These are phyloP conservation scores for Suillus tomentosus DNA, from an alignment of 768 basidiomycete species.

Conservation along the genomic window DNA sequence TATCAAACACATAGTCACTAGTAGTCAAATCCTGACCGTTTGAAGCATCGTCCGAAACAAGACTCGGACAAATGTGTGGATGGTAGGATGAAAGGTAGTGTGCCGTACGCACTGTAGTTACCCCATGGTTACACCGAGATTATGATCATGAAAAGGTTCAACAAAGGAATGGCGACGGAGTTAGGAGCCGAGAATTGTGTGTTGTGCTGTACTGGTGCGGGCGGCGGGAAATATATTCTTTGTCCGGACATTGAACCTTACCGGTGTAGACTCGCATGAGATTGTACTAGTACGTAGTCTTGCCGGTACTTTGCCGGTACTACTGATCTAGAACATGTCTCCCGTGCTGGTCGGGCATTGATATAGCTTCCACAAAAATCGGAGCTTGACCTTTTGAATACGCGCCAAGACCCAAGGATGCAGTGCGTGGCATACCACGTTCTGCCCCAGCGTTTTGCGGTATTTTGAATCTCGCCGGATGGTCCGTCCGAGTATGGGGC, in stretches of 20 bases:
- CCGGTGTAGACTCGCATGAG: background rate
- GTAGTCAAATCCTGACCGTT: background rate
- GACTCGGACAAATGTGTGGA: background rate
- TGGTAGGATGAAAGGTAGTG: background rate
- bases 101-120: background rate
- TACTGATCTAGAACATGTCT: background rate
- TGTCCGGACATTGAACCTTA: background rate
- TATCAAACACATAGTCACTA: background rate
- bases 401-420: background rate
- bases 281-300: background rate
- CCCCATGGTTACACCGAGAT: conserved; percentile 5
- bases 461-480: background rate
- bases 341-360: background rate
- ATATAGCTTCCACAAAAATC: background rate
- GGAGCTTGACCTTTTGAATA: background rate
- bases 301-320: background rate
- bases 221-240: background rate
- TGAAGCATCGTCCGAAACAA: background rate
- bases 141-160: background rate
- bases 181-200: background rate
- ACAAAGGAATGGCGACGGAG: background rate
- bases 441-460: background rate
- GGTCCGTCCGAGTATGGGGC: background rate
- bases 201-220: background rate
- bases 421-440: conserved; percentile 2